phyloP scores from a whole-genome alignment of 176 grass and related monocot species.

The Thinopyrum elongatum region DNA sequence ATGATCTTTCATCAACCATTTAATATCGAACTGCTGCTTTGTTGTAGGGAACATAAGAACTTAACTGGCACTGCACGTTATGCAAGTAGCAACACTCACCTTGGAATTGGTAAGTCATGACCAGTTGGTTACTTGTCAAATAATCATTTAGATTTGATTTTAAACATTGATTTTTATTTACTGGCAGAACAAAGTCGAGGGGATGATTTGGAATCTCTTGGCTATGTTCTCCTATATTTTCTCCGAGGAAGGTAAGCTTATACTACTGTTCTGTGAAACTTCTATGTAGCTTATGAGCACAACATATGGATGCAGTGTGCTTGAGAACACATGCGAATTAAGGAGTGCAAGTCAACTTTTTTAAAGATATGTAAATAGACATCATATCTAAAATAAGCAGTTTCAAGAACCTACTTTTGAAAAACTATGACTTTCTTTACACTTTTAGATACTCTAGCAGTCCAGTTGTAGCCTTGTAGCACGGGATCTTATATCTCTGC shows the following conservation, averaged over 20 bases:
- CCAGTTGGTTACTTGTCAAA: conserved; percentile 7
- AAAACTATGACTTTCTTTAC: not conserved
- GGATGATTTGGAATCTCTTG: conserved; percentile 99
- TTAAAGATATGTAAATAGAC: not conserved
- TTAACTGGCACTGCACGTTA: conserved; percentile 94
- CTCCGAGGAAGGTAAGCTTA: conserved; percentile 75
- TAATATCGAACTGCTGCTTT: conserved; percentile 17
- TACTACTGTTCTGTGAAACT: not conserved
- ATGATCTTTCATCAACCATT: not conserved
- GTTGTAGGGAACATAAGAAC: conserved; percentile 88
- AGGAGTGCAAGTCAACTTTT: not conserved
- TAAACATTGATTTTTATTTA: conserved; percentile 32
- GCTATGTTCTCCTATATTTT: conserved; percentile 97
- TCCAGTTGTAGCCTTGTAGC: not conserved
- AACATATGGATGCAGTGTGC: not conserved
- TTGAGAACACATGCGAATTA: conserved; percentile 1
- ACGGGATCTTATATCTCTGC: not conserved
- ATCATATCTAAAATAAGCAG: not conserved
- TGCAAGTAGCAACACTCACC: conserved; percentile 94
- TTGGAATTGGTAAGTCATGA: conserved; percentile 75
- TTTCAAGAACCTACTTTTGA: not conserved
- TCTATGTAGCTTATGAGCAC: no score
- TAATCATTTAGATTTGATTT: conserved; percentile 16
- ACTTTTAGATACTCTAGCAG: not conserved
- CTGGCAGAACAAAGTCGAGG: conserved; percentile 90